Evolutionary conservation across 2,329 filamentous ascomycete species (phyloP).

Genomic region (Mariannaea sp.): DNA sequence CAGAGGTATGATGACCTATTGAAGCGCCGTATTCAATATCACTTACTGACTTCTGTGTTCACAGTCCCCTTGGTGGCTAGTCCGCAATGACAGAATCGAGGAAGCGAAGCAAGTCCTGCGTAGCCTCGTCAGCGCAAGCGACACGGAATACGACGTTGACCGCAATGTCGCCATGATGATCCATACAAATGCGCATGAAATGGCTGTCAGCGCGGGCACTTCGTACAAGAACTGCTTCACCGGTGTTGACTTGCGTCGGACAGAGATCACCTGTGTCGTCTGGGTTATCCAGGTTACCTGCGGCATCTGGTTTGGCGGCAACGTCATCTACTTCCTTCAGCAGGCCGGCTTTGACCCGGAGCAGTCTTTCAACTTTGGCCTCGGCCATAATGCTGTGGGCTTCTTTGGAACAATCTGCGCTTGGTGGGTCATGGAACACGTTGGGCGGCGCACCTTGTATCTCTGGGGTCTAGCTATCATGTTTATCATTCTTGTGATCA

Average conservation of each 20-base stretch:
- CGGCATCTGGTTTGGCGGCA: conserved; percentile 5
- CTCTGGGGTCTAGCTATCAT: conserved; percentile 47
- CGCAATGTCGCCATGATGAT: neutral
- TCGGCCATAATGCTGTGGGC: conserved; percentile 40
- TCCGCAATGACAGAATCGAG: neutral
- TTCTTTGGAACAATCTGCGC: conserved; percentile 49
- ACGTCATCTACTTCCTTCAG: conserved; percentile 42
- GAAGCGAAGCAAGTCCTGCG: neutral
- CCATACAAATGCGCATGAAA: neutral
- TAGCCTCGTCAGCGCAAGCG: neutral
- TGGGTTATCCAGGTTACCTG: conserved; percentile 23
- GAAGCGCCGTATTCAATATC: no score
- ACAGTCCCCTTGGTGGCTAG: neutral
- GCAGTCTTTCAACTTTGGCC: conserved; percentile 20
- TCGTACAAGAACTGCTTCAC: conserved; percentile 50
- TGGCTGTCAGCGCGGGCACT: neutral
- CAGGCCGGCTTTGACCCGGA: conserved; percentile 39
- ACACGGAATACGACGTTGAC: neutral
- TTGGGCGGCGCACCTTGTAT: conserved; percentile 49
- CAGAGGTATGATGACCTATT: no score
- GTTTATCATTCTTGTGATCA: conserved; percentile 42
- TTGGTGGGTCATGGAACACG: conserved; percentile 42
- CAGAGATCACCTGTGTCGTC: conserved; percentile 49
- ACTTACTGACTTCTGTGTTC: no score
- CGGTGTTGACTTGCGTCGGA: conserved; percentile 49